Base-by-base conservation (phyloP, 2,329 filamentous ascomycete species). In the Trichocomaceae sp. region DNA sequence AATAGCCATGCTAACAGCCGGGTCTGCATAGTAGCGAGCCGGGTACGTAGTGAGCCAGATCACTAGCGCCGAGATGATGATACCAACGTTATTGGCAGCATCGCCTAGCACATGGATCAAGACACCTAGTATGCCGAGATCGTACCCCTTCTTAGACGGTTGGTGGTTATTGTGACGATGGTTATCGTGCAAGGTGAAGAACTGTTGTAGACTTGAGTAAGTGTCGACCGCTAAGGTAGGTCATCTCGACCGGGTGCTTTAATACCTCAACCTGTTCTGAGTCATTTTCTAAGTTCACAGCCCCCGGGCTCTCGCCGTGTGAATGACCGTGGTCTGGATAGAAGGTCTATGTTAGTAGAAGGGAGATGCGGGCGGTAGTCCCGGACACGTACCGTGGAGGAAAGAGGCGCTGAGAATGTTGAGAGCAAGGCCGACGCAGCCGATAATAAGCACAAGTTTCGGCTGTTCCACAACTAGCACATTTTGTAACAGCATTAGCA, bases 71-170 rank as follows among this genome's bases (percentile, higher is more conserved):
- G 86, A 80, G 37, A 85, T 74, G 51, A 90, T 88, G 57, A 91
- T 86, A 9, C 86, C 86, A 9, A 90, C 68, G 61, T 91, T 91
- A 71, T 90, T 90, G 60, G 86, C 76, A 5, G 85, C 85, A 63
- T 91, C 87, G 29, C 86, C 84, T 2, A 87, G 63, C 23, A 90
- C 80, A 63, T 92, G 88, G 13, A 88, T 70, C 13, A 90, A 64
- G 1, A 88, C 86, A 1, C 84, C 86, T 58, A 87, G 72, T 76
- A 89, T 85, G 12, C 84, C 85, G n/a, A 90, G 74, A 64, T 90
- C 84, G 55, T 57, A 37, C 1, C 49, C 49, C 8, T 31, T 52
- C 39, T 44, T 52, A 3, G 35, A 42, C 6, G 44, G 23, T 35
- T 56, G 48, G 44, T 33, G 35, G 15, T 42, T 47, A 15, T 42